Conservation (phyloP, 306 rosid genomes). For the Medicago lupulina region DNA sequence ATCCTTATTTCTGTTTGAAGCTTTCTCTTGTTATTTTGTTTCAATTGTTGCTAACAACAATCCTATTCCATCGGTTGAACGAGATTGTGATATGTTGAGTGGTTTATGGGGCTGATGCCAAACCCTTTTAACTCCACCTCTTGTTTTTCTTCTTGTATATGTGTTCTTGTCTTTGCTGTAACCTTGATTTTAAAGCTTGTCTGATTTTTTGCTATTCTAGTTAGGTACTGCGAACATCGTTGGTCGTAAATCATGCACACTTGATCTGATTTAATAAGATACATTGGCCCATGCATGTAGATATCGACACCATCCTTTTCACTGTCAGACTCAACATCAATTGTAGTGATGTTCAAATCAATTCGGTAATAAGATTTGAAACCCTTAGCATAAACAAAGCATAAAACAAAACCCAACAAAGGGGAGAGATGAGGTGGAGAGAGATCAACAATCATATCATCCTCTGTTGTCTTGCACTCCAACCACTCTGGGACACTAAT, state of each 20-base stretch:
- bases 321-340: neutral
- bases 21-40: too few relatives aligned
- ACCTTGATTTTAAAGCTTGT: neutral
- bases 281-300: neutral
- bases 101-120: neutral
- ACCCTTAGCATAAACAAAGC: neutral
- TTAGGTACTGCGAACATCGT: neutral
- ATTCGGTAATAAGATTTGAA: rapidly evolving
- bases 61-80: slow-evolving; percentile 32
- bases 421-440: neutral
- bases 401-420: neutral
- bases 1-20: too few relatives aligned
- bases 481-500: neutral
- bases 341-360: neutral
- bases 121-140: neutral
- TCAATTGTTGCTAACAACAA: too few relatives aligned
- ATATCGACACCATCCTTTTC: neutral
- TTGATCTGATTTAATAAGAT: neutral
- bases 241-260: neutral
- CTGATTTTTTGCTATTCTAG: neutral
- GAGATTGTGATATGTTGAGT: too few relatives aligned
- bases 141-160: neutral
- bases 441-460: neutral
- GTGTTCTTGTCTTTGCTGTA: neutral
- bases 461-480: neutral